Conservation (phyloP, 345 rosid species). For the Camelina hispida region DNA sequence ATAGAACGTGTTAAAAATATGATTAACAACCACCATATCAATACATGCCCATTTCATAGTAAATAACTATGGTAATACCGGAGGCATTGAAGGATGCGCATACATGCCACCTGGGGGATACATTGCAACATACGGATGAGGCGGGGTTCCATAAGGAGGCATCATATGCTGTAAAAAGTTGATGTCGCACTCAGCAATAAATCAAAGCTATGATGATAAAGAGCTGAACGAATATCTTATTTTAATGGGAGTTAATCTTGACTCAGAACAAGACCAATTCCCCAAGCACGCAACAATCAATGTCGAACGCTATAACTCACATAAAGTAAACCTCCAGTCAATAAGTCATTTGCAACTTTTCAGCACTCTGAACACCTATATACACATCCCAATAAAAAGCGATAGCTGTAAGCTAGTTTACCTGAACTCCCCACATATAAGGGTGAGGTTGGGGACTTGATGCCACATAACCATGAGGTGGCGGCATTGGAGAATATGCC, state of each 20-base stretch:
- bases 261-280: constrained; percentile 15
- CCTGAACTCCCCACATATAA: constrained; percentile 99
- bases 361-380: constrained; percentile 7
- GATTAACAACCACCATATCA: constrained; percentile 13
- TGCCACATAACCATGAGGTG: constrained; percentile 94
- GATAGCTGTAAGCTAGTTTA: constrained; percentile 36
- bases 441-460: constrained; percentile 98
- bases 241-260: background rate
- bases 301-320: no score
- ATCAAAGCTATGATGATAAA: constrained; percentile 18
- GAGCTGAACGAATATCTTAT: background rate
- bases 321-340: constrained; percentile 2
- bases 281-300: constrained; percentile 15
- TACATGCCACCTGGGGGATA: constrained; percentile 98
- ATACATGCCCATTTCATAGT: constrained; percentile 21
- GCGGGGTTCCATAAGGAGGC: constrained; percentile 98
- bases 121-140: constrained; percentile 98
- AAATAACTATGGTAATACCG: constrained; percentile 55
- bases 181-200: constrained; percentile 28
- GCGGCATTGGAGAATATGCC: constrained; percentile 94
- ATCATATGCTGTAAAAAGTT: constrained; percentile 76
- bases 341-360: background rate
- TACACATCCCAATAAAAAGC: constrained; percentile 1
- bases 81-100: constrained; percentile 93
- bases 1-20: constrained; percentile 12